A percentile compares a stretch with the other conserved stretches of the same genome.
Evolutionary conservation across 495 filamentous ascomycete genomes (phyloP).

Genomic region (Jackrogersella multiformis): DNA sequence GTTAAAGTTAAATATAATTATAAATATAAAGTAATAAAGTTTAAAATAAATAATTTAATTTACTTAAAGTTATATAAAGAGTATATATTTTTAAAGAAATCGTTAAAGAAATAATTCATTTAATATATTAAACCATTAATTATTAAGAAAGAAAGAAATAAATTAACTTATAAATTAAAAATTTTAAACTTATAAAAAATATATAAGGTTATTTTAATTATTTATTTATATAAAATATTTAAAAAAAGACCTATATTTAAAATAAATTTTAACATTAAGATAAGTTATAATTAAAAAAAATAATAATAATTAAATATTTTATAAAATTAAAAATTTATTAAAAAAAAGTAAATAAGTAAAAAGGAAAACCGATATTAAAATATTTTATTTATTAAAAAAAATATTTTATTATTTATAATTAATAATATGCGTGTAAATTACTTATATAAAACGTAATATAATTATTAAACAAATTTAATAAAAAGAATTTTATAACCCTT

Average conservation of each 20-base stretch:
- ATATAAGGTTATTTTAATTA: background rate
- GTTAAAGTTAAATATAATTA: too few species aligned
- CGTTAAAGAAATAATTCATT: background rate
- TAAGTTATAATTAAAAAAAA: background rate
- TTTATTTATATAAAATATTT: background rate
- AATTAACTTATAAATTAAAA: background rate
- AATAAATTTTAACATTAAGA: background rate
- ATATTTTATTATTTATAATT: background rate
- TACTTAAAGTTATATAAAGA: background rate
- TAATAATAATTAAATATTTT: background rate
- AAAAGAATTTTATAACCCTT: background rate
- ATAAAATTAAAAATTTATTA: background rate
- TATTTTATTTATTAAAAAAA: background rate
- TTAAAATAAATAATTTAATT: background rate
- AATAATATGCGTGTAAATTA: background rate
- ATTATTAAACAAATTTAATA: background rate
- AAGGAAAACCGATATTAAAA: background rate
- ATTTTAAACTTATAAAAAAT: background rate
- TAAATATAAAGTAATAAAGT: too few species aligned
- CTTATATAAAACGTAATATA: background rate
- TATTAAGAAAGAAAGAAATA: background rate
- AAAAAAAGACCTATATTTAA: too few species aligned
- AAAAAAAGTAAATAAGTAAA: background rate
- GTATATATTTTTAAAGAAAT: background rate
- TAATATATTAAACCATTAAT: background rate